Base-by-base conservation (phyloP, 306 rosid genomes). In the Dalbergia oliveri region DNA sequence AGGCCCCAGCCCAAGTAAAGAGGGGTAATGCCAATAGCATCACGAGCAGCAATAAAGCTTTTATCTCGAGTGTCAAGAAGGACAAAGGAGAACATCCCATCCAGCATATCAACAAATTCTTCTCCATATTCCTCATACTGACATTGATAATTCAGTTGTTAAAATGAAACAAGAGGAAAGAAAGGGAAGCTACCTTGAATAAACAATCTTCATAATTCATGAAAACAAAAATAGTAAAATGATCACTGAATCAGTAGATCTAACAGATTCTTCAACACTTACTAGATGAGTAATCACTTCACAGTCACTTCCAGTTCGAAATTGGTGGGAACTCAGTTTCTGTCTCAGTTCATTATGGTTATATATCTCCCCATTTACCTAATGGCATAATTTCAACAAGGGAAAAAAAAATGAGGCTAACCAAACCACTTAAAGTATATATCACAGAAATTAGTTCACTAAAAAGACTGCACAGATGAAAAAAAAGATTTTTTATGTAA, bases 281-380 rank as follows among this genome's bases (percentile, higher is more conserved):
- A 95, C 99, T 69, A 96, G 99, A 90, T 93, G 98, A 4, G 99
- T 90, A 86, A 96, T 91, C 65, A 96, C 99, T 93, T 96, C 99
- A 84, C 99, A 93, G 69, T 93, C 97, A 83, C 99, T 96, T 35
- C 93, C 97, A 39, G 98, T 96, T 81, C 96, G 89, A 76, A 95
- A 91, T 75, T 89, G 79, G 81, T 96, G 99, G 31, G 93, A 89
- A 84, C 63, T 84, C 79, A 93, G 91, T 72, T 87, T 79, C 81
- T 86, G 80, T 68, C 88, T 82, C 87, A 93, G 81, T 72, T 87
- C 83, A 57, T 83, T 91, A n/a, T 95, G 98, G 89, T 95, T 95
- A 89, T 95, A 95, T 84, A 95, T 95, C 90, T 95, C 99, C 62
- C 97, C 99, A 81, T 95, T 95, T 16, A 95, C 98, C 99, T 95